These are phyloP conservation scores for Plasmodium adleri DNA, from an alignment of 169 alveolate genomes.

Conservation along the genomic window DNA sequence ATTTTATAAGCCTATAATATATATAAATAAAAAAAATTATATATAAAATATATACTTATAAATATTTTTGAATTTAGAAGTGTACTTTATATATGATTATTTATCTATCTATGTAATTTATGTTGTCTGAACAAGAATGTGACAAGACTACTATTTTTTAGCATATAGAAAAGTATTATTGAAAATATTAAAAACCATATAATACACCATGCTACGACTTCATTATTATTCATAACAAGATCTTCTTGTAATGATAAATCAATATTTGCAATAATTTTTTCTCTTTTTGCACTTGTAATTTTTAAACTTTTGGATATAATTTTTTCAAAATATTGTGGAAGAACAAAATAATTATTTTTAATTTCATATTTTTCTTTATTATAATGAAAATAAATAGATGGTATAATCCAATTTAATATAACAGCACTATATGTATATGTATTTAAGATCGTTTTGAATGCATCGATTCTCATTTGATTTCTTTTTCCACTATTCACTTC, in stretches of 20 bases:
- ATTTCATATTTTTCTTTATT: conserved; percentile 63
- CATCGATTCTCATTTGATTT: conserved; percentile 26
- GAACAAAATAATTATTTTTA: conserved; percentile 41
- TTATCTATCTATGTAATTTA: conserved; percentile 9
- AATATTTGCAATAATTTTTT: conserved; percentile 70
- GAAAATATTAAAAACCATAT: conserved; percentile 59
- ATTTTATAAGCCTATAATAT: not conserved
- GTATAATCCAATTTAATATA: conserved; percentile 63
- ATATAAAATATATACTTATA: not conserved
- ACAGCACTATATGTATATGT: conserved; percentile 57
- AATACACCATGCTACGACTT: conserved; percentile 47
- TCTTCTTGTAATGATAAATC: conserved; percentile 73
- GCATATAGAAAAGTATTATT: conserved; percentile 27
- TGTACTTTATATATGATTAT: not conserved
- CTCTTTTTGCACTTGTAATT: conserved; percentile 70
- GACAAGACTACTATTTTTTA: conserved; percentile 35
- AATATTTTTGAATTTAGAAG: not conserved
- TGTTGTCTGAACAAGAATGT: conserved; percentile 20
- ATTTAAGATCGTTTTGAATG: conserved; percentile 48
- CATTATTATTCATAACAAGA: conserved; percentile 71
- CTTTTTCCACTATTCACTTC: conserved; percentile 50
- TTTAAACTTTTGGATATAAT: conserved; percentile 62
- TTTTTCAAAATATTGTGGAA: conserved; percentile 68
- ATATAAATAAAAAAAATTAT: not conserved
- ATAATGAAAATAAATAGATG: conserved; percentile 57